Conservation (phyloP, 2,329 filamentous ascomycete genomes). For the Camillea tinctor region DNA sequence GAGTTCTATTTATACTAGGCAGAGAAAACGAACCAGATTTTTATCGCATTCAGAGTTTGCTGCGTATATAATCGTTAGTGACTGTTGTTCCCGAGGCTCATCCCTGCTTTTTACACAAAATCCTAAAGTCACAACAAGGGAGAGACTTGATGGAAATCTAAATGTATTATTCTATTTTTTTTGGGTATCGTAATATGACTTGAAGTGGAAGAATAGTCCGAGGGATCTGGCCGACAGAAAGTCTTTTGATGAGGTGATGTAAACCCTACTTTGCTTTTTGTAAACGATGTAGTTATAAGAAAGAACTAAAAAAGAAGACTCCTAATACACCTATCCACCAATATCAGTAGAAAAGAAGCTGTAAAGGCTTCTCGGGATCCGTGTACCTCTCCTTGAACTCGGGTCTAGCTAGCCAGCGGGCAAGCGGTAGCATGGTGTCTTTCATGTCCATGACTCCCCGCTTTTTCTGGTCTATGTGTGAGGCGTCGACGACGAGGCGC, state of each 20-base stretch:
- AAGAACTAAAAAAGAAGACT: too few species aligned
- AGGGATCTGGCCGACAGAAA: not conserved
- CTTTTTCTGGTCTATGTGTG: constrained; percentile 93
- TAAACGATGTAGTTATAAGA: too few species aligned
- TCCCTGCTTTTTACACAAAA: too few species aligned
- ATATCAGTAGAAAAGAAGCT: constrained; percentile 63
- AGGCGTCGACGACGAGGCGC: constrained; percentile 84
- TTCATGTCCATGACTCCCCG: constrained; percentile 92
- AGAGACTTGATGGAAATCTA: not conserved
- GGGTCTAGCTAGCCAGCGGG: constrained; percentile 67
- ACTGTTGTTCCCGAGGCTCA: too few species aligned
- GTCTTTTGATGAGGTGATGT: not conserved
- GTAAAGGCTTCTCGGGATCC: constrained; percentile 56
- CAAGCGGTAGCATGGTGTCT: constrained; percentile 80
- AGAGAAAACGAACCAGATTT: too few species aligned
- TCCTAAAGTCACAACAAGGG: too few species aligned
- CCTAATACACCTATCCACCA: not conserved
- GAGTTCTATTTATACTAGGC: too few species aligned
- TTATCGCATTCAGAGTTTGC: too few species aligned
- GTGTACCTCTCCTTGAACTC: constrained; percentile 71
- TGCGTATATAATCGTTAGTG: too few species aligned
- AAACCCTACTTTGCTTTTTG: not conserved
- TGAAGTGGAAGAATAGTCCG: not conserved
- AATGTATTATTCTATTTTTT: not conserved
- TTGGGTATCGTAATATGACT: constrained; percentile 1